phyloP scores from a whole-genome alignment of 176 grass and related monocot genomes.

The Ananas comosus region DNA sequence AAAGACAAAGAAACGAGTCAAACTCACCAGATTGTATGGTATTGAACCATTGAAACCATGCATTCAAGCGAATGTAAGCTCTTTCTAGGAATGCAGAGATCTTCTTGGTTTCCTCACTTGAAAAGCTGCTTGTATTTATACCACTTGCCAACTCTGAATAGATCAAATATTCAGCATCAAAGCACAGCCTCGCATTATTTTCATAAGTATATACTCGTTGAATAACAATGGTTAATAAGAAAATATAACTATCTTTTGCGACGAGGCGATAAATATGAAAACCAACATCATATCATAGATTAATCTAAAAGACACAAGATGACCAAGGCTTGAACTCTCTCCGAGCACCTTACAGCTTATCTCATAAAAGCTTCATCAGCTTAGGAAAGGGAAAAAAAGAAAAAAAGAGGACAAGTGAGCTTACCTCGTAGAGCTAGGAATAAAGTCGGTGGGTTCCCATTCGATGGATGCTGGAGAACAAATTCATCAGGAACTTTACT shows the following conservation, averaged over 20 bases:
- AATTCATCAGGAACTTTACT: constrained; percentile 93
- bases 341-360: neutral
- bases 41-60: constrained; percentile 99
- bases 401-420: constrained; percentile 2
- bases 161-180: constrained; percentile 1
- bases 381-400: constrained; percentile 4
- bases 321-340: neutral
- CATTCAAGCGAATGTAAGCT: constrained; percentile 63
- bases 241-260: too few relatives aligned
- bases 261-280: neutral
- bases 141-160: constrained; percentile 62
- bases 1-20: neutral
- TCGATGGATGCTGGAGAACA: constrained; percentile 91
- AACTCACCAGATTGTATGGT: constrained; percentile 71
- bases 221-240: too few relatives aligned
- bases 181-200: neutral
- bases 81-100: constrained; percentile 76
- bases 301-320: neutral
- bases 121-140: constrained; percentile 54
- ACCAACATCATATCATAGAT: neutral
- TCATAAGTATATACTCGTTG: neutral
- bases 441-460: constrained; percentile 90
- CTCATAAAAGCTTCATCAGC: neutral
- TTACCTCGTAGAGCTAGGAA: constrained; percentile 82
- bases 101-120: constrained; percentile 49